Evolutionary conservation across 441 rosid species (phyloP).

Genomic region (Pelargonium cotyledonis): DNA sequence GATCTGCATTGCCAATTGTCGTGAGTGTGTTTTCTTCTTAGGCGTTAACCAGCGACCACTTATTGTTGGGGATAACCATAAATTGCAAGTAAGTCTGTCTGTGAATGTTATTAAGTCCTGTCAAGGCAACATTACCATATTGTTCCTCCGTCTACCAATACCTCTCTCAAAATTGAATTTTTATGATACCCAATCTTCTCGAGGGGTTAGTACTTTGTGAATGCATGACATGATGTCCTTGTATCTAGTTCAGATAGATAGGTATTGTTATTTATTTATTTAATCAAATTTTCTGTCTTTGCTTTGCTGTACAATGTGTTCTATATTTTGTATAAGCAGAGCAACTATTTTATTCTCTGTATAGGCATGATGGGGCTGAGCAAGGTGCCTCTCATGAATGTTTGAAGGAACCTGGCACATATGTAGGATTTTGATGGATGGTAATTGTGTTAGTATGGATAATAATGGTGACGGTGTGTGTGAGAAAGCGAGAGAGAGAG

Average conservation of each 20-base stretch:
- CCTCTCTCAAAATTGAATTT: not conserved
- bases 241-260: not conserved
- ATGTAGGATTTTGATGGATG: too few species aligned
- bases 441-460: too few species aligned
- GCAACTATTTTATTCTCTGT: too few species aligned
- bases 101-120: not conserved
- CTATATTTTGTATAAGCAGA: too few species aligned
- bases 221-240: not conserved
- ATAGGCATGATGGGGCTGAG: too few species aligned
- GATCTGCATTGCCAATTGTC: constrained; percentile 92
- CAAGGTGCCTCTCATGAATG: too few species aligned
- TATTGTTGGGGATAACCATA: constrained; percentile 96
- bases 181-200: not conserved
- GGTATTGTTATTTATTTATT: not conserved
- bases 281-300: not conserved
- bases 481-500: too few species aligned
- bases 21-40: constrained; percentile 90
- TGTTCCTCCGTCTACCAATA: not conserved
- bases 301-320: not conserved
- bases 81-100: constrained; percentile 63
- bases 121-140: not conserved
- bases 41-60: constrained; percentile 98
- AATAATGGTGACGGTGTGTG: too few species aligned
- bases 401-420: too few species aligned
- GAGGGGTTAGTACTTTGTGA: not conserved